Base-by-base conservation (phyloP, 1,284 basidiomycete genomes). In the Pterulicium gracile region DNA sequence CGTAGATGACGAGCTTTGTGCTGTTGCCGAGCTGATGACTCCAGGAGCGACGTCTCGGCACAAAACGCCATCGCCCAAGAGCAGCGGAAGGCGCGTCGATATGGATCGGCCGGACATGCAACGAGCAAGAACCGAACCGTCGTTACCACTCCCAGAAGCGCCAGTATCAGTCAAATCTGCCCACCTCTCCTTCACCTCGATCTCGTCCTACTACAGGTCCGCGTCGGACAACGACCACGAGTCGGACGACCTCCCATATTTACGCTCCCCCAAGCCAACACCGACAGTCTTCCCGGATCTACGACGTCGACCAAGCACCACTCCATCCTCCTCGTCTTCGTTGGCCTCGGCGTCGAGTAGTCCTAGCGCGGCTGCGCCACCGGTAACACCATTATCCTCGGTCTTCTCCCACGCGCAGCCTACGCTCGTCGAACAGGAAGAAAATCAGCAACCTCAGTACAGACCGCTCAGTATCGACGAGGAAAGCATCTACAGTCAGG, bases 21-120 rank as follows among this genome's bases (percentile, higher is more conserved):
- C 59, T 24, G 51, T 67, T 22, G 62, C 60, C 2, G 63, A 63
- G 36, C 45, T 66, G 45, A 53, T 66, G 44, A 56, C 53, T 5
- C 56, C 56, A 4, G 52, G 46, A 23, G 47, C 55, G 54, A 53
- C 18, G 48, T 51, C 14, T 10, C 27, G 12, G 15, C 27, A 34
- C 12, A 10, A 10, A 15, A 15, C n/a, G n/a, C n/a, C n/a, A n/a
- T n/a, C n/a, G n/a, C n/a, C n/a, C n/a, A 34, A 34, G 27, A 34
- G 27, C 27, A 34, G 15, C 12, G 12, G 15, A 15, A 34, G 27
- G 27, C 27, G 15, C 12, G 15, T 10, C 12, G 12, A 34, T 10
- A 34, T 10, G 27, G 10, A 34, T 10, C 10, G 15, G 27, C 27
- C 15, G 27, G 12, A 10, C 12, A 15, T 34, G 12, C 27, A 10